phyloP scores from a whole-genome alignment of 306 rosid genomes.

The Cercis canadensis region DNA sequence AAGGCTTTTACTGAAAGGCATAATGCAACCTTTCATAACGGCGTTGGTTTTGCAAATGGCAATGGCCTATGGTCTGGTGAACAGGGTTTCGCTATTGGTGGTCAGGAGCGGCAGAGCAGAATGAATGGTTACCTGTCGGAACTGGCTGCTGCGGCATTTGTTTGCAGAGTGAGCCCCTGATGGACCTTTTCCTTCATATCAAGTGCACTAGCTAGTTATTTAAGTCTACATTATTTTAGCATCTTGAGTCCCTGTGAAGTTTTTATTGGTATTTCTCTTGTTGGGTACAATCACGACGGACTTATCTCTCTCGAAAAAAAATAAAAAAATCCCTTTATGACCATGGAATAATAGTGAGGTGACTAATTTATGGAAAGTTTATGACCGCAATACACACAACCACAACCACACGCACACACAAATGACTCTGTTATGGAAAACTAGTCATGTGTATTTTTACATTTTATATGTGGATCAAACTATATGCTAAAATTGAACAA shows the following conservation, averaged over 20 bases:
- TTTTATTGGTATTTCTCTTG: not conserved
- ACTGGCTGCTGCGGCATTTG: slow-evolving; percentile 98
- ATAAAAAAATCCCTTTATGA: not conserved
- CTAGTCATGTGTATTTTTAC: too few relatives aligned
- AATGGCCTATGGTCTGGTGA: slow-evolving; percentile 80
- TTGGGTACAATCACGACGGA: not conserved
- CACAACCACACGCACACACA: too few relatives aligned
- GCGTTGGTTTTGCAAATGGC: slow-evolving; percentile 88
- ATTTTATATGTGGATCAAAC: too few relatives aligned
- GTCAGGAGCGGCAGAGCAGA: slow-evolving; percentile 87
- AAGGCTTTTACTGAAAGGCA: slow-evolving; percentile 42
- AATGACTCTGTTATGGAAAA: too few relatives aligned
- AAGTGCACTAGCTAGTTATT: slow-evolving; percentile 19
- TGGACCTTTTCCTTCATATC: slow-evolving; percentile 14
- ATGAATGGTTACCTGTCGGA: slow-evolving; percentile 89
- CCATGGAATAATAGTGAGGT: slow-evolving; percentile 4
- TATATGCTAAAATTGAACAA: too few relatives aligned
- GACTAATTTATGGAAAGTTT: too few relatives aligned
- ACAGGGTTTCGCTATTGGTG: slow-evolving; percentile 94
- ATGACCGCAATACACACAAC: too few relatives aligned
- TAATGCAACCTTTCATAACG: slow-evolving; percentile 73
- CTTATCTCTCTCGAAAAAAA: not conserved
- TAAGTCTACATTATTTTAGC: slow-evolving; percentile 17
- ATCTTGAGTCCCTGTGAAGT: not conserved
- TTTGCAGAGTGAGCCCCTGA: slow-evolving; percentile 78